Evolutionary conservation across 2,329 filamentous ascomycete species (phyloP).

Genomic region (Thelonectria rubi): DNA sequence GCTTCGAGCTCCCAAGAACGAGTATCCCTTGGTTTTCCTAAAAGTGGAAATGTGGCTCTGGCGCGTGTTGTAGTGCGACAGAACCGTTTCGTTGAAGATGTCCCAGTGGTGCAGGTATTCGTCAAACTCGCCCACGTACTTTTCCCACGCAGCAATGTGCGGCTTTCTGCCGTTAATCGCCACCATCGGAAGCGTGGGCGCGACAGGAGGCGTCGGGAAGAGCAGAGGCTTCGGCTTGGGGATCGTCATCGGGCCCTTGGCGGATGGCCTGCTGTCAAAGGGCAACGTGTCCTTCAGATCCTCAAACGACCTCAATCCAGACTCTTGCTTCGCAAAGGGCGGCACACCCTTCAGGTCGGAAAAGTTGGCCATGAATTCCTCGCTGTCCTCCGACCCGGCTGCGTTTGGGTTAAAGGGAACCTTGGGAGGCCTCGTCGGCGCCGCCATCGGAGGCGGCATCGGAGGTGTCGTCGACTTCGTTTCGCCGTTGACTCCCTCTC

Average conservation of each 20-base stretch:
- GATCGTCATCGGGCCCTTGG: constrained; percentile 50
- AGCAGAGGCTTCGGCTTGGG: constrained; percentile 48
- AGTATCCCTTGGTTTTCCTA: constrained; percentile 53
- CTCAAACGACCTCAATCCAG: constrained; percentile 62
- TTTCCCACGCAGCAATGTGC: constrained; percentile 54
- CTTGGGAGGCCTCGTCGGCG: constrained; percentile 29
- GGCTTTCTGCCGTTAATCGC: constrained; percentile 56
- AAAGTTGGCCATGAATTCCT: constrained; percentile 64
- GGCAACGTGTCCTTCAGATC: constrained; percentile 67
- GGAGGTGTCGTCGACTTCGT: constrained; percentile 32
- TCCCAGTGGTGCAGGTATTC: constrained; percentile 62
- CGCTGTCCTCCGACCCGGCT: constrained; percentile 64
- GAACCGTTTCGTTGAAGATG: constrained; percentile 60
- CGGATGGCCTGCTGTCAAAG: constrained; percentile 62
- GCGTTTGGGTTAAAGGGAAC: constrained; percentile 47
- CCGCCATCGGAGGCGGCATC: not conserved
- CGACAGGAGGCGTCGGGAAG: constrained; percentile 59
- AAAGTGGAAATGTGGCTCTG: constrained; percentile 53
- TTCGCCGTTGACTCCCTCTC: constrained; percentile 41
- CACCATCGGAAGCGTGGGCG: constrained; percentile 59
- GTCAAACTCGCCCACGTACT: constrained; percentile 63
- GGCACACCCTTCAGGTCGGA: constrained; percentile 65
- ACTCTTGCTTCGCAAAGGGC: constrained; percentile 58
- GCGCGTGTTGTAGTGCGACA: constrained; percentile 64
- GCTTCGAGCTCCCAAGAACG: constrained; percentile 55